Percentiles rank a stretch among this genome's conserved stretches.
Evolutionary conservation across 495 filamentous ascomycete genomes (phyloP).

Genomic region (Lineolata rhizophorae): DNA sequence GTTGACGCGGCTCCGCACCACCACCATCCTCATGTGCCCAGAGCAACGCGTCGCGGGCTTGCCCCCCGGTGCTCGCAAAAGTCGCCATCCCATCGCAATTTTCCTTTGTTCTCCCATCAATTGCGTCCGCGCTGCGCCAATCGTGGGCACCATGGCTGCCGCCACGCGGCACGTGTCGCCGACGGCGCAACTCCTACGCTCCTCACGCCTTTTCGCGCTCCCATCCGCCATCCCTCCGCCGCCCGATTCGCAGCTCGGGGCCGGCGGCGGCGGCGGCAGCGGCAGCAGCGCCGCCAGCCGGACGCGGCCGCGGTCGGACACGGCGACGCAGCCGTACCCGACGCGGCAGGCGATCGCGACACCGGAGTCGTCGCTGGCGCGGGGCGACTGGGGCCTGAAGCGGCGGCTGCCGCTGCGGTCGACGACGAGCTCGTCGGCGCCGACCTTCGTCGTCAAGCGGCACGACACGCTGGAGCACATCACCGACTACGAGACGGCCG

Average conservation of each 20-base stretch:
- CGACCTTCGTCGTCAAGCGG: slow-evolving; percentile 44
- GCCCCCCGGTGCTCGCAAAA: too few relatives aligned
- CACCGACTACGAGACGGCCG: slow-evolving; percentile 70
- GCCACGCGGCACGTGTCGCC: slow-evolving; percentile 31
- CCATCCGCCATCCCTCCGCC: slow-evolving; percentile 29
- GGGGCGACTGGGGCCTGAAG: slow-evolving; percentile 92
- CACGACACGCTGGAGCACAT: slow-evolving; percentile 81
- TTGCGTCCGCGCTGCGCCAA: too few relatives aligned
- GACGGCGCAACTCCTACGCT: slow-evolving; percentile 39
- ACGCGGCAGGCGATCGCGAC: slow-evolving; percentile 71
- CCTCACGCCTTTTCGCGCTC: slow-evolving; percentile 42
- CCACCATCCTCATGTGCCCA: too few relatives aligned
- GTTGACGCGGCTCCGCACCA: too few relatives aligned
- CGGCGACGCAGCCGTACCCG: slow-evolving; percentile 57
- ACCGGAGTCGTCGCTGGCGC: slow-evolving; percentile 42
- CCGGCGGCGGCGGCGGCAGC: slow-evolving; percentile 14
- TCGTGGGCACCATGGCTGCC: too few relatives aligned
- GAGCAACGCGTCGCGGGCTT: too few relatives aligned
- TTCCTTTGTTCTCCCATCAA: too few relatives aligned
- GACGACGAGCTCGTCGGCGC: slow-evolving; percentile 46
- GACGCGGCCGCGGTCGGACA: slow-evolving; percentile 31
- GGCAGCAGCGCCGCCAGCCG: slow-evolving; percentile 2
- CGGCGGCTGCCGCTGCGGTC: slow-evolving; percentile 54
- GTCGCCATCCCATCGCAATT: too few relatives aligned
- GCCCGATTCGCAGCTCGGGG: slow-evolving; percentile 21